Evolutionary conservation across 441 rosid species (phyloP).

Genomic region (Erysimum cheiri): DNA sequence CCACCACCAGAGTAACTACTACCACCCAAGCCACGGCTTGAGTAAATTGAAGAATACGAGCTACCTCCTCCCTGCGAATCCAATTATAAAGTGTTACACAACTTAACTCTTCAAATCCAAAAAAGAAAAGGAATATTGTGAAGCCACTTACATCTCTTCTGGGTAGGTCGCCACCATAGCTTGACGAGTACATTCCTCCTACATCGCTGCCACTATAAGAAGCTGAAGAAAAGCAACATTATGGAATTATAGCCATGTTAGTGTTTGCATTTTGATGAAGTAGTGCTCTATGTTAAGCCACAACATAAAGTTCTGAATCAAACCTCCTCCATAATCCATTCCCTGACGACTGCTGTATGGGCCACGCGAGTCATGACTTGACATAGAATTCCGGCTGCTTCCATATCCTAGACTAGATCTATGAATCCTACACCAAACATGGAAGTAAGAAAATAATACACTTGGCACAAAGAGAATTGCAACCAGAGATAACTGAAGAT

Average conservation of each 20-base stretch:
- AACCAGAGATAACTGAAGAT: not conserved
- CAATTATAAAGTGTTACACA: constrained; percentile 13
- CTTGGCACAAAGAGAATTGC: not conserved
- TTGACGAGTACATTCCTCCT: constrained; percentile 71
- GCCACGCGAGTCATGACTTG: constrained; percentile 84
- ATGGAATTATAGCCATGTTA: constrained; percentile 15
- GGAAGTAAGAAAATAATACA: constrained; percentile 15
- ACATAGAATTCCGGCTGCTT: constrained; percentile 75
- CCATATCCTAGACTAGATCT: constrained; percentile 84
- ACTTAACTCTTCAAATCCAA: not conserved
- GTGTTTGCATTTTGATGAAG: constrained; percentile 10
- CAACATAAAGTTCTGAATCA: constrained; percentile 35
- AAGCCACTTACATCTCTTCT: constrained; percentile 74
- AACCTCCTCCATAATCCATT: constrained; percentile 91
- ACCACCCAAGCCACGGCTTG: constrained; percentile 85
- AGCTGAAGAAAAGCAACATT: constrained; percentile 56
- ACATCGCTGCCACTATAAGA: constrained; percentile 76
- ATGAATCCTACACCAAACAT: constrained; percentile 62
- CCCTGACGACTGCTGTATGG: constrained; percentile 76
- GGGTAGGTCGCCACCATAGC: constrained; percentile 72
- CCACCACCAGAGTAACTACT: constrained; percentile 83
- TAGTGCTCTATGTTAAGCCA: constrained; percentile 22
- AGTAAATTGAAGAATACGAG: constrained; percentile 83
- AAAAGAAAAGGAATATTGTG: not conserved
- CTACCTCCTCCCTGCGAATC: constrained; percentile 78